phyloP scores from a whole-genome alignment of 495 filamentous ascomycete genomes.

The Penicillium coprophilum region DNA sequence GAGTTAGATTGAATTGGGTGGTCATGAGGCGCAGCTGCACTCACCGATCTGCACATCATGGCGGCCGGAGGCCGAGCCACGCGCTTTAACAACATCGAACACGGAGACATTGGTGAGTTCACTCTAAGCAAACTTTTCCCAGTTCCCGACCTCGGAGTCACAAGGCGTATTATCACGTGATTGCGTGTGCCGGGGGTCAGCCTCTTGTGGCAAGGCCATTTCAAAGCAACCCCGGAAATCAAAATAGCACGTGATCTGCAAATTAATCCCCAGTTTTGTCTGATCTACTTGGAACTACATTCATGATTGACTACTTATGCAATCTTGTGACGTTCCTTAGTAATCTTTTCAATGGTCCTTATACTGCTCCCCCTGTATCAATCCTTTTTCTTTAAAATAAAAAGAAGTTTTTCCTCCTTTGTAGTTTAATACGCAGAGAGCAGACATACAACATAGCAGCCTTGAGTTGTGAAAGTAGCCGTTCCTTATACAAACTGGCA shows the following conservation, averaged over 20 bases:
- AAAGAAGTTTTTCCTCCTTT: too few relatives aligned
- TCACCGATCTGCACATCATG: constrained; percentile 1
- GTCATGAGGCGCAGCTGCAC: neutral
- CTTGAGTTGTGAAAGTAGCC: too few relatives aligned
- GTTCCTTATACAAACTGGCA: too few relatives aligned
- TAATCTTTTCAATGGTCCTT: too few relatives aligned
- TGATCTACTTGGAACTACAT: neutral
- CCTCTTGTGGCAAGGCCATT: neutral
- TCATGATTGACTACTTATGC: too few relatives aligned
- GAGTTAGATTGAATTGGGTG: neutral
- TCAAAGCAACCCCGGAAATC: constrained; percentile 5
- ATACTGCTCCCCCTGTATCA: too few relatives aligned
- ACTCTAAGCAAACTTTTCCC: constrained; percentile 6
- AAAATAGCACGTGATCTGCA: neutral
- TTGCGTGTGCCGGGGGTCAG: neutral
- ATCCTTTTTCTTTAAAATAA: too few relatives aligned
- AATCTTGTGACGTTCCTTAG: too few relatives aligned
- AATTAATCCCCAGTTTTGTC: neutral
- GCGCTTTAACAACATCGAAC: constrained; percentile 5
- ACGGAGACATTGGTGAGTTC: constrained; percentile 8
- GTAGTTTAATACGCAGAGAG: too few relatives aligned
- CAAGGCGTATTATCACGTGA: neutral
- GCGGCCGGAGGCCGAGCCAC: neutral
- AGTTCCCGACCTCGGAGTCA: constrained; percentile 1
- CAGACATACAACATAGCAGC: too few relatives aligned